phyloP scores from a whole-genome alignment of 1,284 basidiomycete genomes.

The Leccinum insolens region DNA sequence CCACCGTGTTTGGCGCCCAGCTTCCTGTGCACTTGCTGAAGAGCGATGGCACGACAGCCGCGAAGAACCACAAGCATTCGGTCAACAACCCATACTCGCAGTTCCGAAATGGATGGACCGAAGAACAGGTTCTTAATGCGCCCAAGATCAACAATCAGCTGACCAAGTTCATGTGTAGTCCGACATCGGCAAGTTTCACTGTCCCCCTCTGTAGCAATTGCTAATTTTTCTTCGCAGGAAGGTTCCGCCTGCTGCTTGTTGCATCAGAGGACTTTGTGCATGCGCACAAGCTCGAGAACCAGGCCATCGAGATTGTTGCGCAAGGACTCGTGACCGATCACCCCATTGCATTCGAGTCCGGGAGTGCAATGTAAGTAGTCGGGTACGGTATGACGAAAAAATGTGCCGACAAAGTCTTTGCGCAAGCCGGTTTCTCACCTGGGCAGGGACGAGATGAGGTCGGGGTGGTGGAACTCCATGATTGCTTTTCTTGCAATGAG shows the following conservation, averaged over 20 bases:
- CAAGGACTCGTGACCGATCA: conserved; percentile 69
- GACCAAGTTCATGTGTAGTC: conserved; percentile 88
- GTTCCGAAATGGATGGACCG: conserved; percentile 77
- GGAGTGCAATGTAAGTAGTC: conserved; percentile 74
- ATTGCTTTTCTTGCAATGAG: conserved; percentile 84
- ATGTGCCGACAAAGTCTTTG: conserved; percentile 73
- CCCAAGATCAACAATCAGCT: conserved; percentile 74
- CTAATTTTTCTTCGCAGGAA: conserved; percentile 47
- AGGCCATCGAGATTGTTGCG: conserved; percentile 81
- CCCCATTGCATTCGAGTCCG: conserved; percentile 61
- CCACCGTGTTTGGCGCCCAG: neutral
- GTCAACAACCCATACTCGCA: conserved; percentile 86
- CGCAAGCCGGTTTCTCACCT: conserved; percentile 66
- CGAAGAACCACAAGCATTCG: conserved; percentile 86
- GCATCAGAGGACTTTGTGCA: conserved; percentile 85
- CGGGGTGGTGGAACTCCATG: conserved; percentile 86
- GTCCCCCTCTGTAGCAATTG: neutral
- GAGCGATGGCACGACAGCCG: conserved; percentile 45
- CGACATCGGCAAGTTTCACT: conserved; percentile 61
- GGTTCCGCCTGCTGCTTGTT: conserved; percentile 73
- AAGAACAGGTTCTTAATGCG: conserved; percentile 68
- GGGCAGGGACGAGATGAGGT: conserved; percentile 74
- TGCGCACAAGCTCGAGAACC: conserved; percentile 76
- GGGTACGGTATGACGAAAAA: conserved; percentile 76
- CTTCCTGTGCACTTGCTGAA: neutral